Base-by-base conservation (phyloP, 805 yeast genomes). In the Lachancea mirantina region DNA sequence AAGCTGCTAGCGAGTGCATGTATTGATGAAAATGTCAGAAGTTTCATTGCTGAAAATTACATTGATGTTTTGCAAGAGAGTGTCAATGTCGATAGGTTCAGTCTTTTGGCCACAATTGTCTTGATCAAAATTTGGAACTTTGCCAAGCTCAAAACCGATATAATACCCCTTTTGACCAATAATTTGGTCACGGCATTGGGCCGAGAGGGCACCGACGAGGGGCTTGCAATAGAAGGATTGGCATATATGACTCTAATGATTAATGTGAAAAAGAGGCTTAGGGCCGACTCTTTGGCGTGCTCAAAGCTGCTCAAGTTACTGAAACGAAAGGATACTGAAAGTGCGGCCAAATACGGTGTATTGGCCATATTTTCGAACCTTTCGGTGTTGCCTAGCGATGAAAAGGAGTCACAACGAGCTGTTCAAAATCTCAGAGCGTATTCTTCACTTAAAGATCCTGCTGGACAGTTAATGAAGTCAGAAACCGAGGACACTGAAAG, bases 81-180 rank as follows among this genome's bases (percentile, higher is more conserved):
- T 0, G 36, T 66, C 8, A 41, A 41, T 5, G 26, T 54, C 16
- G 34, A 40, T 6, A 43, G 49, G 2, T 50, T 54, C 16, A 54
- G 54, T 31, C 32, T 62, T 6, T 46, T 64, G 8, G 57, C 76
- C 0, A 61, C 70, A 0, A 46, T 75, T 23, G 68, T 70, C 3
- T 45, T 74, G n/a, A 55, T 74, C 5, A 78, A 78, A 49, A 52
- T 74, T 2, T 76, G 82, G 82, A 67, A 68, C 31, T 63, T 68
- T 35, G 52, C 70, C 0, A 61, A 66, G 25, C 50, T 63, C 20
- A 59, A 49, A 8, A 46, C 50, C 5, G 30, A 55, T 2, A 39
- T 45, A 5, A 30, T 66, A 3, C 48, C 61, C 9, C 52, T 61
- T 2, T 38, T 70, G 14, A 48, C 58, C 14, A 46, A 54, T 10